phyloP scores from a whole-genome alignment of 768 basidiomycete species.

The Tephrocybe sp. region DNA sequence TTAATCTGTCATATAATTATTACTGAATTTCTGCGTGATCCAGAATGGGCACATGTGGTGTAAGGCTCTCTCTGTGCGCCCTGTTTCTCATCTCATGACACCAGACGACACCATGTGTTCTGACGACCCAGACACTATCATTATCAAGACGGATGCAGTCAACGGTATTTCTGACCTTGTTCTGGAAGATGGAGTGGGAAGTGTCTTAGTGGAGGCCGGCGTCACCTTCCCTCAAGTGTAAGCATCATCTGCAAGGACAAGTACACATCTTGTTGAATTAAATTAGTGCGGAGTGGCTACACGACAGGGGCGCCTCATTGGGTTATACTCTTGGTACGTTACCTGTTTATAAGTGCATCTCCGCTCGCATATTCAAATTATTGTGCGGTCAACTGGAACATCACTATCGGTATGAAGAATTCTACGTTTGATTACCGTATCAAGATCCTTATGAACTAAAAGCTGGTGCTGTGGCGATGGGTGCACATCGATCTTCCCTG shows the following conservation, averaged over 20 bases:
- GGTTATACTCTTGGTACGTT: slow-evolving; percentile 31
- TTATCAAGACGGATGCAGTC: slow-evolving; percentile 34
- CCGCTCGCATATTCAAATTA: background rate
- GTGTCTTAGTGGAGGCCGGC: slow-evolving; percentile 35
- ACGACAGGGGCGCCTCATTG: slow-evolving; percentile 30
- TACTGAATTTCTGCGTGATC: no score
- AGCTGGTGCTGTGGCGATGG: slow-evolving; percentile 40
- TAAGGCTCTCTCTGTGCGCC: slow-evolving; percentile 11
- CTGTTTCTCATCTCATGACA: background rate
- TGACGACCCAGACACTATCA: slow-evolving; percentile 33
- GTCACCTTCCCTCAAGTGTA: slow-evolving; percentile 37
- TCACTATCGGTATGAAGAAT: slow-evolving; percentile 29
- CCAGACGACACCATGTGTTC: slow-evolving; percentile 39
- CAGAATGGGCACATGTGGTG: slow-evolving; percentile 42
- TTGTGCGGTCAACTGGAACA: slow-evolving; percentile 36
- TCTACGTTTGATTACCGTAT: background rate
- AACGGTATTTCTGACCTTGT: slow-evolving; percentile 32
- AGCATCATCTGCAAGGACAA: background rate
- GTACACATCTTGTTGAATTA: background rate
- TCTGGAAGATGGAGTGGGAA: slow-evolving; percentile 25
- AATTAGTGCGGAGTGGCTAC: slow-evolving; percentile 34
- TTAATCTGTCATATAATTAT: background rate
- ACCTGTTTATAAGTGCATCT: background rate
- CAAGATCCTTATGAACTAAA: background rate
- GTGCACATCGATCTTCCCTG: slow-evolving; percentile 39